These are phyloP conservation scores for Backusella morwellensis DNA, from an alignment of 192 early-diverging fungal genomes.

Conservation along the genomic window DNA sequence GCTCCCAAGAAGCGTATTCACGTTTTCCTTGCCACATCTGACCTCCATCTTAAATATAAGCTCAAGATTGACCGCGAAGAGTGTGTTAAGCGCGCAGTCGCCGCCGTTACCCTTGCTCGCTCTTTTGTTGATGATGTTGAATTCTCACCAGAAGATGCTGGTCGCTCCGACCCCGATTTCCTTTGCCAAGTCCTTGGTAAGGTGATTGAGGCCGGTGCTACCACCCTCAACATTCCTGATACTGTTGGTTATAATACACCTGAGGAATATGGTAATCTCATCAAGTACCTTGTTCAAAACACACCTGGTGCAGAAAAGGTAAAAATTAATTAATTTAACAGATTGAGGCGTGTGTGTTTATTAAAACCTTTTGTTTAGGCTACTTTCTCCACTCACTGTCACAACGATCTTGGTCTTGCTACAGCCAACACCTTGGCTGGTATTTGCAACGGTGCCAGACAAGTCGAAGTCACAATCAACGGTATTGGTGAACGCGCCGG, in stretches of 20 bases:
- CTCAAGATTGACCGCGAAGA: slow-evolving; percentile 86
- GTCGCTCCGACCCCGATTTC: slow-evolving; percentile 87
- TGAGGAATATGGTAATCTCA: slow-evolving; percentile 83
- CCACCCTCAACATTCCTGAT: slow-evolving; percentile 97
- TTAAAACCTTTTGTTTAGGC: slow-evolving; percentile 35
- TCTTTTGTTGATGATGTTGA: slow-evolving; percentile 86
- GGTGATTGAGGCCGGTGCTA: slow-evolving; percentile 89
- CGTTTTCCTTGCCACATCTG: slow-evolving; percentile 94
- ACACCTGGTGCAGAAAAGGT: slow-evolving; percentile 69
- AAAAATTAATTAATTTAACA: background rate
- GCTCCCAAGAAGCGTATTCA: slow-evolving; percentile 91
- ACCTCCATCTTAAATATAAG: slow-evolving; percentile 94
- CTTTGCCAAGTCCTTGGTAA: slow-evolving; percentile 77
- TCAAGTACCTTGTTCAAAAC: slow-evolving; percentile 77
- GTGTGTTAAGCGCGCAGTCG: slow-evolving; percentile 78
- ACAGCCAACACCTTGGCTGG: slow-evolving; percentile 96
- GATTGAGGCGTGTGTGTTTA: background rate
- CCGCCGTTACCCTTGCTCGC: slow-evolving; percentile 78
- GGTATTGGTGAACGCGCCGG: slow-evolving; percentile 99
- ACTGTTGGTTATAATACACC: slow-evolving; percentile 97
- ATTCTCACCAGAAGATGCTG: slow-evolving; percentile 95
- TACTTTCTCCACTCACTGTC: slow-evolving; percentile 95
- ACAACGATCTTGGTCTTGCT: slow-evolving; percentile 95
- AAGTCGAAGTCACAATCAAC: slow-evolving; percentile 97
- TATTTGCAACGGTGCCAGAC: slow-evolving; percentile 86